Conservation (phyloP, 768 basidiomycete species). For the Suillus discolor region DNA sequence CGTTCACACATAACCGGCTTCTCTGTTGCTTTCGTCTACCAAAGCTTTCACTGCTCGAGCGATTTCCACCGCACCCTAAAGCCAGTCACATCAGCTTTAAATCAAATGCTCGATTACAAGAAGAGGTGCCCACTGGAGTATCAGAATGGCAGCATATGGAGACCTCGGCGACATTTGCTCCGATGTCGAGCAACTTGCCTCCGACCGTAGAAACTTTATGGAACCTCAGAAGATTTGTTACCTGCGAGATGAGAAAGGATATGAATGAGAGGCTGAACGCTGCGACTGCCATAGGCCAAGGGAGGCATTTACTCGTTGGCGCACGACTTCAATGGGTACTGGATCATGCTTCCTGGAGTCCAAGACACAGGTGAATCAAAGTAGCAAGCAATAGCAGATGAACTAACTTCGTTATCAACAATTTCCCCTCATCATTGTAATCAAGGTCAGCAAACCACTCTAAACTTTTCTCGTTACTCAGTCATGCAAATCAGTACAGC, state of each 20-base stretch:
- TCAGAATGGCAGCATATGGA: slow-evolving; percentile 71
- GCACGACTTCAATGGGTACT: slow-evolving; percentile 44
- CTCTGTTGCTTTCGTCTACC: slow-evolving; percentile 55
- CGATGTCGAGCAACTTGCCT: slow-evolving; percentile 45
- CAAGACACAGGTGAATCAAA: not conserved
- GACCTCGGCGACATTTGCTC: slow-evolving; percentile 47
- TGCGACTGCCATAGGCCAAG: not conserved
- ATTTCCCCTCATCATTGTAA: slow-evolving; percentile 55
- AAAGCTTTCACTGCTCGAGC: slow-evolving; percentile 53
- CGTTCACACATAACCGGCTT: slow-evolving; percentile 30
- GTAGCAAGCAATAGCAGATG: not conserved
- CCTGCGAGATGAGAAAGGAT: slow-evolving; percentile 30
- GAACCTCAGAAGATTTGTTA: slow-evolving; percentile 43
- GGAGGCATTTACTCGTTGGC: slow-evolving; percentile 40
- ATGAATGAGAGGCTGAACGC: not conserved
- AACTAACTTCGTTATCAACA: slow-evolving; percentile 59
- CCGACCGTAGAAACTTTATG: slow-evolving; percentile 51
- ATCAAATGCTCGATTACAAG: not conserved
- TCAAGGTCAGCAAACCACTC: slow-evolving; percentile 73
- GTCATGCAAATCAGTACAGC: not conserved
- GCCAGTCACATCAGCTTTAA: not conserved
- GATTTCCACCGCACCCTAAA: slow-evolving; percentile 54
- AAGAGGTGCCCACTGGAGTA: slow-evolving; percentile 49
- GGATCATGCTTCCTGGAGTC: slow-evolving; percentile 51
- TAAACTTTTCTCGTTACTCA: slow-evolving; percentile 20